Conservation (phyloP, 805 yeast species). For the Diddensiella transvaalensis region DNA sequence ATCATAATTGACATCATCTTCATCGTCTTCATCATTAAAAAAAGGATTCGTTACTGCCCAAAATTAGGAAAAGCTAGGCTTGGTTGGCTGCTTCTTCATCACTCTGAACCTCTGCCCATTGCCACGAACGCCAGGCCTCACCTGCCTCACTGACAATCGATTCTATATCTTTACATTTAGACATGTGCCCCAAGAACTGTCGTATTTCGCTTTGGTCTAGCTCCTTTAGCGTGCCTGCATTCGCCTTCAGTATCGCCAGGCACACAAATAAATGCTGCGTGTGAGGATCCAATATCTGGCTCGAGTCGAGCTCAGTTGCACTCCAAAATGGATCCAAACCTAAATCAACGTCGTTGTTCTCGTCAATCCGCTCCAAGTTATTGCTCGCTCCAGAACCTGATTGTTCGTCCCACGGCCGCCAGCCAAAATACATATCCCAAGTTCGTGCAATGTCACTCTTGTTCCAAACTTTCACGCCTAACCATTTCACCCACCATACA, state of each 20-base stretch:
- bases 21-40: too few relatives aligned
- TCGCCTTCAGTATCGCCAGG: conserved; percentile 74
- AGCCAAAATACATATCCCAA: conserved; percentile 86
- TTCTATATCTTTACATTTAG: conserved; percentile 61
- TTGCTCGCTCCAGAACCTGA: not conserved
- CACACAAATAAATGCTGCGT: conserved; percentile 71
- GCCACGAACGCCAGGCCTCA: conserved; percentile 83
- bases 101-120: conserved; percentile 49
- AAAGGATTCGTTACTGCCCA: too few relatives aligned
- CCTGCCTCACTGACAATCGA: conserved; percentile 75
- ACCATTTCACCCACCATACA: conserved; percentile 91
- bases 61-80: too few relatives aligned
- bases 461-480: conserved; percentile 83
- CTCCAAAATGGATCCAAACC: conserved; percentile 69
- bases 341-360: conserved; percentile 9
- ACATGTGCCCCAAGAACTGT: conserved; percentile 58
- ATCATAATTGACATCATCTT: not conserved
- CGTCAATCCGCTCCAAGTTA: conserved; percentile 18
- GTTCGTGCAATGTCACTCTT: conserved; percentile 77
- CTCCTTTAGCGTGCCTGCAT: conserved; percentile 73
- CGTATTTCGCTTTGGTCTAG: conserved; percentile 87
- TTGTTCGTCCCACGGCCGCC: conserved; percentile 34
- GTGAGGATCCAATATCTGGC: conserved; percentile 39
- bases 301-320: conserved; percentile 33
- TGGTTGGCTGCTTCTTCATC: conserved; percentile 8